A percentile compares a stretch with the other conserved stretches of the same genome.
These are phyloP conservation scores for Gossypium thurberi DNA, from an alignment of 345 rosid genomes.

Conservation along the genomic window DNA sequence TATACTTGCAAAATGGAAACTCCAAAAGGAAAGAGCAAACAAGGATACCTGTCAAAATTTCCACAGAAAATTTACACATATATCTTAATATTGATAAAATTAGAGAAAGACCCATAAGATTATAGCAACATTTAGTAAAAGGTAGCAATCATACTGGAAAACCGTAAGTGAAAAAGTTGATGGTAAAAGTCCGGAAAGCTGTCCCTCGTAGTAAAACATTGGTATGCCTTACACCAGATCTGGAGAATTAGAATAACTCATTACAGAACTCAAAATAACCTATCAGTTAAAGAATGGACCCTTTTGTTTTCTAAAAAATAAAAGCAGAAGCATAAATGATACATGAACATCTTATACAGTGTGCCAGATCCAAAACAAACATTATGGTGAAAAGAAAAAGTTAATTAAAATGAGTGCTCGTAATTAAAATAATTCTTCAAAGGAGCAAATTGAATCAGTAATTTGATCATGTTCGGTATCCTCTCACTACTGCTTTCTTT, in stretches of 20 bases:
- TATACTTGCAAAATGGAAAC: slow-evolving; percentile 91
- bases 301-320: neutral
- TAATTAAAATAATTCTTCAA: neutral
- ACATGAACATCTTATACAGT: neutral
- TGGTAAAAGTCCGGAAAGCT: slow-evolving; percentile 88
- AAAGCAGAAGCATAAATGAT: neutral
- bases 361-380: neutral
- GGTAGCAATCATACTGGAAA: slow-evolving; percentile 60
- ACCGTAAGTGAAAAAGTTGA: slow-evolving; percentile 97
- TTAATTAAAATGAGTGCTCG: neutral
- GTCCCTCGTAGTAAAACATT: slow-evolving; percentile 83
- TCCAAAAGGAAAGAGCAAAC: slow-evolving; percentile 92
- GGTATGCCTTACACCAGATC: slow-evolving; percentile 90
- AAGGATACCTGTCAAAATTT: slow-evolving; percentile 70
- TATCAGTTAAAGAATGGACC: neutral
- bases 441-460: neutral
- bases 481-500: neutral
- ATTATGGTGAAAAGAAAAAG: neutral
- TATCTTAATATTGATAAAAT: slow-evolving; percentile 11
- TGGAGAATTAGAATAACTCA: slow-evolving; percentile 35
- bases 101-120: neutral
- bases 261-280: slow-evolving; percentile 14
- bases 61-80: slow-evolving; percentile 16
- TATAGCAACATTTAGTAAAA: slow-evolving; percentile 5
- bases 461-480: neutral